Evolutionary conservation across 345 rosid genomes (phyloP).

Genomic region (Kandelia obovata): DNA sequence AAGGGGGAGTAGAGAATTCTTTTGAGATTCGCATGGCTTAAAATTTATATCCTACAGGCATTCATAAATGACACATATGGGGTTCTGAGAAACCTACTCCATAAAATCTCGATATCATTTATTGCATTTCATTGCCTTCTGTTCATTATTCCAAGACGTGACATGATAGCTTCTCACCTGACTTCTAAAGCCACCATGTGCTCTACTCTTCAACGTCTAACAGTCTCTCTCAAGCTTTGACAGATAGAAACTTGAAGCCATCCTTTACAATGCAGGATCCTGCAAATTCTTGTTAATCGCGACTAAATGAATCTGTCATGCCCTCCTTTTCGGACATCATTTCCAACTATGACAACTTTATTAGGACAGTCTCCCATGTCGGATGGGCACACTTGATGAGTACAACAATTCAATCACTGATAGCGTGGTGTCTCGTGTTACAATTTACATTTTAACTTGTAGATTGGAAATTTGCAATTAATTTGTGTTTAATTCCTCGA

Average conservation of each 20-base stretch:
- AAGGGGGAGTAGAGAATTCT: not conserved
- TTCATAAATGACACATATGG: conserved; percentile 27
- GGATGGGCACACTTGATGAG: conserved; percentile 6
- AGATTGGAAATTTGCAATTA: conserved; percentile 16
- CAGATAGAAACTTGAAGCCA: conserved; percentile 10
- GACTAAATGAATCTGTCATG: conserved; percentile 14
- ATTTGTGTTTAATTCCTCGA: conserved; percentile 10
- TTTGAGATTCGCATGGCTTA: conserved; percentile 10
- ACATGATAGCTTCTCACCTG: conserved; percentile 21
- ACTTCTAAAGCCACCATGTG: conserved; percentile 32
- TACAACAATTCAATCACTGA: not conserved
- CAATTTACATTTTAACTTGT: conserved; percentile 4
- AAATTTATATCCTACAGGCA: not conserved
- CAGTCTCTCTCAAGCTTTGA: conserved; percentile 37
- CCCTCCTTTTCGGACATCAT: conserved; percentile 29
- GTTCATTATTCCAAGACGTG: conserved; percentile 5
- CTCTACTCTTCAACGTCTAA: conserved; percentile 51
- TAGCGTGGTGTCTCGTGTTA: conserved; percentile 22
- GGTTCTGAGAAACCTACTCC: not conserved
- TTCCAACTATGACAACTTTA: conserved; percentile 5
- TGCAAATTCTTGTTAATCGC: conserved; percentile 3
- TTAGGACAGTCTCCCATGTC: not conserved
- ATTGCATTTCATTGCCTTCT: conserved; percentile 10
- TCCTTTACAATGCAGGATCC: conserved; percentile 5
- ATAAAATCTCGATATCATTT: conserved; percentile 12